Percentiles rank a stretch among this genome's conserved stretches.
Conservation (phyloP, 108 stramenopile species). For the Parietichytrium sp. region DNA sequence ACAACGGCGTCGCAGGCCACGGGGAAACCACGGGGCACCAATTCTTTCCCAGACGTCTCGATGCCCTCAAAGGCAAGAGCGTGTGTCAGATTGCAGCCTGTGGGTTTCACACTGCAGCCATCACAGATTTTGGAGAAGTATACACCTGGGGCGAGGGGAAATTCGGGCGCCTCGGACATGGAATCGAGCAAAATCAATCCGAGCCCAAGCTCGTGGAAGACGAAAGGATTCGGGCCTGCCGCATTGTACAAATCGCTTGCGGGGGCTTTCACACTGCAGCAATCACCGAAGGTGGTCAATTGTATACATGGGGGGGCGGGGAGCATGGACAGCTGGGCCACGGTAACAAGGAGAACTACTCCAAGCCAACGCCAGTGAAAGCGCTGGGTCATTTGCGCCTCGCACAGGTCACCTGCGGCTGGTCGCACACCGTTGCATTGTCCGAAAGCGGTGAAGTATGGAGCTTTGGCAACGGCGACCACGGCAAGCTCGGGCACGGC, state of each 20-base stretch:
- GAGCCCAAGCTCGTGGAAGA: conserved; percentile 77
- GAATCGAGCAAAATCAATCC: conserved; percentile 80
- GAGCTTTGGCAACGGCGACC: conserved; percentile 78
- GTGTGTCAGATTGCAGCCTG: conserved; percentile 86
- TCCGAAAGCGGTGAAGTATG: conserved; percentile 72
- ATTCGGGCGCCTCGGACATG: conserved; percentile 88
- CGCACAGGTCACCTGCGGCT: conserved; percentile 77
- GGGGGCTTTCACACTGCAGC: conserved; percentile 87
- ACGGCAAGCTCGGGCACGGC: conserved; percentile 85
- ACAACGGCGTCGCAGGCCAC: conserved; percentile 88
- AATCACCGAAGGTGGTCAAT: conserved; percentile 78
- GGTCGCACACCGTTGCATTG: conserved; percentile 88
- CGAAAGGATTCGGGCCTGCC: background rate
- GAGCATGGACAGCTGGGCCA: conserved; percentile 87
- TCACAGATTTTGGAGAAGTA: conserved; percentile 77
- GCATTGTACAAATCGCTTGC: conserved; percentile 62
- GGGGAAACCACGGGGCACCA: conserved; percentile 87
- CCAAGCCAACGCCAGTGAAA: conserved; percentile 73
- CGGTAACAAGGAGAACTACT: conserved; percentile 82
- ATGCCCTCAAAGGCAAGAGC: conserved; percentile 71
- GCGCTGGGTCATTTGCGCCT: conserved; percentile 58
- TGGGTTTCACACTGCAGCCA: conserved; percentile 88
- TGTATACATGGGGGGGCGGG: conserved; percentile 85
- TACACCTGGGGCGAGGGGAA: conserved; percentile 84
- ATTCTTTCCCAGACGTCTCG: conserved; percentile 80